Base-by-base conservation (phyloP, 805 yeast species). In the Candida saitoana region DNA sequence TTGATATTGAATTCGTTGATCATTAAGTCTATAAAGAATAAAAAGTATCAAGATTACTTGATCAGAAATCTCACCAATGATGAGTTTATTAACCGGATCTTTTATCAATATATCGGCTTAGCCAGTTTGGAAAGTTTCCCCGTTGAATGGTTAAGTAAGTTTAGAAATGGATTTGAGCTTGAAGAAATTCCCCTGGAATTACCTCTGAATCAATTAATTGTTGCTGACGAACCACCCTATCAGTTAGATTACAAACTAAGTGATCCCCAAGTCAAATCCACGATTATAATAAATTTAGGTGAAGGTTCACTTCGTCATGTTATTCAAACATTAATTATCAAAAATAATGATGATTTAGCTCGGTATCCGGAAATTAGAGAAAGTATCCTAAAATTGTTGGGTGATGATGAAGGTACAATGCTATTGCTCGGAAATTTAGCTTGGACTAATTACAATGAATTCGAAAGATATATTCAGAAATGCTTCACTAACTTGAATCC, bases 351-450 rank as follows among this genome's bases (percentile, higher is more conserved):
- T 24, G 14, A 22, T 22, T 22, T 24, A 11, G 12, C 19, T 14
- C n/a, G 16, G 12, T 29, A 29, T 29, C n/a, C n/a, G 5, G 32
- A 29, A 12, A 29, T 29, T 29, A 14, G n/a, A 29, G 12, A 29
- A 29, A 29, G 16, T 5, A 29, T 29, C 11, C 11, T 29, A 14
- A 14, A 29, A 5, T 14, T 29, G 16, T 6, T 29, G 16, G 32
- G 32, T n/a, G 18, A 20, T 34, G 19, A 14, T 15, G 14, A 22
- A 14, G 25, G 15, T 15, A n/a, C 16, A 15, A 4, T 15, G 11
- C 5, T 36, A n/a, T 18, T 36, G 12, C 31, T 36, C 9, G 38
- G 38, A 14, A n/a, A n/a, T 12, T 36, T 36, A n/a, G 38, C 38
- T 12, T 14, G 38, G 31, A 36, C 8, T 20, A 25, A 36, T 24